A percentile compares a stretch with the other conserved stretches of the same genome.
These are phyloP conservation scores for Staphylotrichum tortipilum DNA, from an alignment of 495 filamentous ascomycete species.

Conservation along the genomic window DNA sequence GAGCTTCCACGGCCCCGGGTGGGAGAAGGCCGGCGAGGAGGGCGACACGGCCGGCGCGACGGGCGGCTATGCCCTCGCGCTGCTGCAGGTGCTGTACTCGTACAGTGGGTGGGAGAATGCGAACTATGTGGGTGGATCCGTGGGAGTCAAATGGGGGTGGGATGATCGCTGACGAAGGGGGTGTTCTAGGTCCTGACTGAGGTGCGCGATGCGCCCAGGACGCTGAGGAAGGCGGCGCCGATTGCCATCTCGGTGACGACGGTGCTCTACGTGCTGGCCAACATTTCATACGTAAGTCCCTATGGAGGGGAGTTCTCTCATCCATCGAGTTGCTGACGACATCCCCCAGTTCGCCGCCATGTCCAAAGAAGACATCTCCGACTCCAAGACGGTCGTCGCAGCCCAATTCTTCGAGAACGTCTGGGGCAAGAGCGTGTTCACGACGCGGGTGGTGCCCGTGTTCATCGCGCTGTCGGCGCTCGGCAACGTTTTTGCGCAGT, in stretches of 20 bases:
- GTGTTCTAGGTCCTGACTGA: constrained; percentile 40
- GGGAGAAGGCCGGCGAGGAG: not conserved
- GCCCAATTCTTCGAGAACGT: constrained; percentile 53
- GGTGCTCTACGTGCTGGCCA: constrained; percentile 53
- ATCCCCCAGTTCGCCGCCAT: constrained; percentile 50
- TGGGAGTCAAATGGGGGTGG: no score
- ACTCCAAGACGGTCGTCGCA: constrained; percentile 46
- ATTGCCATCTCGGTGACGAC: constrained; percentile 46
- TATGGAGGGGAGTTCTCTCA: not conserved
- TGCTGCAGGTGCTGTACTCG: constrained; percentile 54
- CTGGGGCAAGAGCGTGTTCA: constrained; percentile 35
- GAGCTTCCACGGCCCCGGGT: constrained; percentile 38
- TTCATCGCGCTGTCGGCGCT: constrained; percentile 57
- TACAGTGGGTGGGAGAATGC: constrained; percentile 56
- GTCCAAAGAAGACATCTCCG: constrained; percentile 45
- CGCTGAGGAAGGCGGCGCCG: constrained; percentile 50
- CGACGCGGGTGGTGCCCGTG: constrained; percentile 45
- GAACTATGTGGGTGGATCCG: constrained; percentile 35
- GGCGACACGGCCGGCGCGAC: constrained; percentile 7
- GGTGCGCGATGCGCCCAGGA: constrained; percentile 47
- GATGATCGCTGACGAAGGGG: no score
- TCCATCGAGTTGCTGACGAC: not conserved
- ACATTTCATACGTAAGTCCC: constrained; percentile 39
- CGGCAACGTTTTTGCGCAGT: constrained; percentile 57
- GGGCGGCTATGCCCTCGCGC: constrained; percentile 44